These are phyloP conservation scores for Aphanomyces stellatus DNA, from an alignment of 352 stramenopile genomes.

Conservation along the genomic window DNA sequence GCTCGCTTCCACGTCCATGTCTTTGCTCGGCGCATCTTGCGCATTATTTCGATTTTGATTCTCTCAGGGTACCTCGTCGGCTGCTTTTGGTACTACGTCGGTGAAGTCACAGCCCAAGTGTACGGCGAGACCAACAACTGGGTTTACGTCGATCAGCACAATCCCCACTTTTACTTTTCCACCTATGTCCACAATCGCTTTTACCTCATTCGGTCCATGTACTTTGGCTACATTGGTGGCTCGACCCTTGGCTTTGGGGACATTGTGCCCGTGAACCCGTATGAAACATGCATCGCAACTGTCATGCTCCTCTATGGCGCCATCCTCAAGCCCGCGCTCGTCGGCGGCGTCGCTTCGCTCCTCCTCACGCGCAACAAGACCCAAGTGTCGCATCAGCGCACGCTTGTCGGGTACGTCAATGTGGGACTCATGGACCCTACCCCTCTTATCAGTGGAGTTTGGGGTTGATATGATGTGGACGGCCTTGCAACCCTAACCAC, in stretches of 20 bases:
- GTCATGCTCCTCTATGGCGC: constrained; percentile 20
- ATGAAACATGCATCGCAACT: constrained; percentile 16
- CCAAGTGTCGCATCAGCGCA: constrained; percentile 12
- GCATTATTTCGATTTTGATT: constrained; percentile 14
- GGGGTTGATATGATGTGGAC: not conserved
- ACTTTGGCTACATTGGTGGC: constrained; percentile 22
- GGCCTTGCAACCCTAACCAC: not conserved
- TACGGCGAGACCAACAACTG: constrained; percentile 1
- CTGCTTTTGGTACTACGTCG: constrained; percentile 20
- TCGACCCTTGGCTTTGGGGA: constrained; percentile 22
- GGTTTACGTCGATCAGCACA: constrained; percentile 9
- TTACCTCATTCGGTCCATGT: constrained; percentile 22
- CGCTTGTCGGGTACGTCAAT: constrained; percentile 12
- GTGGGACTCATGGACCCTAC: not conserved
- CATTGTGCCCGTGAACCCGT: constrained; percentile 21
- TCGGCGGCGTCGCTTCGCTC: constrained; percentile 17
- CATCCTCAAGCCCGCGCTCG: constrained; percentile 21
- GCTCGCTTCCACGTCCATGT: constrained; percentile 19
- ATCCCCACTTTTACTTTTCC: constrained; percentile 6
- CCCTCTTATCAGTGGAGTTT: not conserved
- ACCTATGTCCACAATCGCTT: constrained; percentile 18
- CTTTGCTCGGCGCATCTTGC: constrained; percentile 17
- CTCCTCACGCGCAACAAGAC: constrained; percentile 18
- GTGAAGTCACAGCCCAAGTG: not conserved
- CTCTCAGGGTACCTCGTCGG: constrained; percentile 19